phyloP scores from a whole-genome alignment of 2,329 filamentous ascomycete species.

The Didymella keratinophila region DNA sequence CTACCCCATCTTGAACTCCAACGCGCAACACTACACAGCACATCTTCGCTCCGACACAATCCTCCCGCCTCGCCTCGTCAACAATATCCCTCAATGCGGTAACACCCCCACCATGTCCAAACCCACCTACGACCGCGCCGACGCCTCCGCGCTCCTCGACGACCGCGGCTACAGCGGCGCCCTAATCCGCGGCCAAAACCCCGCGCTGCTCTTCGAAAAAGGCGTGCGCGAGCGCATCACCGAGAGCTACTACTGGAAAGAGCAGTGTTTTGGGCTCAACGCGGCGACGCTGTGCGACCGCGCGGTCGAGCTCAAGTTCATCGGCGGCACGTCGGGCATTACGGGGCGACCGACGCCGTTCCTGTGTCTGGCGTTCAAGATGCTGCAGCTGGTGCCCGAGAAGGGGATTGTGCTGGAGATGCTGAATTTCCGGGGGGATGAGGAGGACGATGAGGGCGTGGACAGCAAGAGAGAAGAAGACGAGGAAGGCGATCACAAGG shows the following conservation, averaged over 20 bases:
- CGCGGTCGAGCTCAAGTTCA: constrained; percentile 81
- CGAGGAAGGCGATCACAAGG: constrained; percentile 17
- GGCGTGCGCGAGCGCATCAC: constrained; percentile 94
- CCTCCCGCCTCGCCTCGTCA: neutral
- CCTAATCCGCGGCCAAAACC: constrained; percentile 88
- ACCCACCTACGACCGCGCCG: constrained; percentile 71
- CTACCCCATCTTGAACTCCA: neutral
- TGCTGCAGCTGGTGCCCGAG: constrained; percentile 84
- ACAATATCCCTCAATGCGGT: neutral
- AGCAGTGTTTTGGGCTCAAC: constrained; percentile 97
- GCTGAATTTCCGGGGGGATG: constrained; percentile 63
- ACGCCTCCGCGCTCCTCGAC: constrained; percentile 80
- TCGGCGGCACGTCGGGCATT: constrained; percentile 87
- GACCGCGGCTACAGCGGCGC: constrained; percentile 82
- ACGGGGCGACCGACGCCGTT: constrained; percentile 91
- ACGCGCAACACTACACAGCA: neutral
- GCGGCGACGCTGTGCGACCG: constrained; percentile 82
- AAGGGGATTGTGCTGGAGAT: constrained; percentile 83
- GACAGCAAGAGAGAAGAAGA: constrained; percentile 19
- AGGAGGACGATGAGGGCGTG: constrained; percentile 23
- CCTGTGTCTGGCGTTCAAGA: constrained; percentile 91
- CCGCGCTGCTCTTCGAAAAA: constrained; percentile 95
- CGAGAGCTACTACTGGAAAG: constrained; percentile 97
- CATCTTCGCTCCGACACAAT: neutral
- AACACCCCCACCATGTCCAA: constrained; percentile 41